Evolutionary conservation across 2,329 filamentous ascomycete species (phyloP), one percentile per base, ranked within the genome.

Genomic region (Coniochaeta sp.): DNA sequence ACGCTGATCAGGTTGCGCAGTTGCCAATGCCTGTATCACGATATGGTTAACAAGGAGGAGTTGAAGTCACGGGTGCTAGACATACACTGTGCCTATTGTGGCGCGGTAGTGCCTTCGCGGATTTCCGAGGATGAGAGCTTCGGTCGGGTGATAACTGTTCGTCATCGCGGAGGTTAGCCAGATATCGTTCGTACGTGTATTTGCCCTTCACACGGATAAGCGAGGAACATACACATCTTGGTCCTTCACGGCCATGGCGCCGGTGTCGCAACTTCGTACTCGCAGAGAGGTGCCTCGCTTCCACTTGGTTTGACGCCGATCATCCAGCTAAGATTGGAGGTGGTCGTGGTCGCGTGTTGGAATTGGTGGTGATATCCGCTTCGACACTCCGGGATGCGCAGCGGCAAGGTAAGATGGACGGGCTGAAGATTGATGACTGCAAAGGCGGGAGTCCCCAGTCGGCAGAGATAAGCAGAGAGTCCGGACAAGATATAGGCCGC

Each of bases 1-100:
- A 85, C 86, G 67, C 89, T 92, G 65, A 97, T 87, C 59, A 95
- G 85, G 60, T 95, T 92, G 51, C 92, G 89, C 45, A 99, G 77
- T 71, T 94, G 89, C 84, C 87, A 91, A 70, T 94, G 89, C 58
- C 87, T 91, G 61, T 32, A 51, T 54, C 45, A 57, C 53, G 58
- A 33, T 20, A 47, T 20, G 20, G 31, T 48, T 51, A 48, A 20
- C 18, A 20, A 10, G 18, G 18, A 16, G 33, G 33, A 40, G 52
- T 49, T 49, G 55, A 51, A 20, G 4, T 4, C 4, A 38, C 33
- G 6, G 33, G 33, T 9, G 30, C 10, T 20, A 26, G 49, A 51
- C 50, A 52, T 52, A 87, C 82, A 81, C 79, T 48, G 83, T 83
- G 49, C 78, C 77, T 59, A 90, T 84, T 42, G 75, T 77, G 55